These are phyloP conservation scores for Ogataea kodamae DNA, from an alignment of 805 yeast genomes.

Conservation along the genomic window DNA sequence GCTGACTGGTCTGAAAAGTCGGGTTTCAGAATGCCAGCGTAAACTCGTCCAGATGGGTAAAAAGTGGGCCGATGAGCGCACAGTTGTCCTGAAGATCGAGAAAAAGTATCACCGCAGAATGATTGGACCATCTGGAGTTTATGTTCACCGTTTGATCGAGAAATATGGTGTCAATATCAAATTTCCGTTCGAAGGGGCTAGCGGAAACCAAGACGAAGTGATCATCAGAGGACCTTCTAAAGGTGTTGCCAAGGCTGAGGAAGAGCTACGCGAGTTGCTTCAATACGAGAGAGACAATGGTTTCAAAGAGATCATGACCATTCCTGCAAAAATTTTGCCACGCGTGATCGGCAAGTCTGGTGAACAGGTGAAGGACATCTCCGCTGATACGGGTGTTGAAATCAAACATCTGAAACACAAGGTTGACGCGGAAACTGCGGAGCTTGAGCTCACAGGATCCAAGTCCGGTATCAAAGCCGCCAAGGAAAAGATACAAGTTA, in stretches of 20 bases:
- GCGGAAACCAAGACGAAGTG: slow-evolving; percentile 56
- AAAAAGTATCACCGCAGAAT: slow-evolving; percentile 73
- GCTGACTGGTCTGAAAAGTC: slow-evolving; percentile 73
- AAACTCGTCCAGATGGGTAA: slow-evolving; percentile 57
- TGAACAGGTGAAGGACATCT: slow-evolving; percentile 74
- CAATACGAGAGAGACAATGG: slow-evolving; percentile 88
- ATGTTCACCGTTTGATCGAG: slow-evolving; percentile 80
- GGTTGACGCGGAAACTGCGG: slow-evolving; percentile 48
- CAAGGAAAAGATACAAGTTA: slow-evolving; percentile 52
- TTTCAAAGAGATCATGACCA: slow-evolving; percentile 53
- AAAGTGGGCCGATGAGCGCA: slow-evolving; percentile 78
- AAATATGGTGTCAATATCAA: slow-evolving; percentile 78
- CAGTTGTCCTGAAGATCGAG: slow-evolving; percentile 65
- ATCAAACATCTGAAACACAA: slow-evolving; percentile 43
- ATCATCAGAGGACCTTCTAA: slow-evolving; percentile 84
- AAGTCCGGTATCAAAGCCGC: slow-evolving; percentile 74
- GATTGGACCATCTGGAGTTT: slow-evolving; percentile 80
- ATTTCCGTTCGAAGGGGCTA: slow-evolving; percentile 58
- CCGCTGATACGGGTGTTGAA: slow-evolving; percentile 64
- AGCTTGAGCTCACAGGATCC: slow-evolving; percentile 74
- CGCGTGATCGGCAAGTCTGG: slow-evolving; percentile 89
- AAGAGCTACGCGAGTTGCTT: slow-evolving; percentile 77
- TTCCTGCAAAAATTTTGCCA: slow-evolving; percentile 74
- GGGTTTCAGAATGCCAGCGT: slow-evolving; percentile 67
- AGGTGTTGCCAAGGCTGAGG: slow-evolving; percentile 79